A percentile compares a stretch with the other conserved stretches of the same genome.
Evolutionary conservation across 352 stramenopile genomes (phyloP).

Genomic region (Globisporangium uncinulatum): DNA sequence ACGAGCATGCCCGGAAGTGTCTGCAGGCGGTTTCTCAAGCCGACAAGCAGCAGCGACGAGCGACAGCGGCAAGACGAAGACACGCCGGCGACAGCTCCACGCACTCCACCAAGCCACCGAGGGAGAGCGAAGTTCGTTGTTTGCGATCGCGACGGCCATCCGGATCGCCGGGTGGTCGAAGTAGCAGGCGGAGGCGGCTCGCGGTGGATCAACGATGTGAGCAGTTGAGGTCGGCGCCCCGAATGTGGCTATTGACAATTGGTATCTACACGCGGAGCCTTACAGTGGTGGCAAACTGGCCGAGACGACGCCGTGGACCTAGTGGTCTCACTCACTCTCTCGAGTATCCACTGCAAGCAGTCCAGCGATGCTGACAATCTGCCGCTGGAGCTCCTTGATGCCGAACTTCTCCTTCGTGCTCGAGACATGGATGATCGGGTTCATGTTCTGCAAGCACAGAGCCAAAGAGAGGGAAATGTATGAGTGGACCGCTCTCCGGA

Average conservation of each 20-base stretch:
- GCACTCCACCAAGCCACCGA: conserved; percentile 4
- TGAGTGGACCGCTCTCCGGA: background rate
- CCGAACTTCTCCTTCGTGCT: conserved; percentile 77
- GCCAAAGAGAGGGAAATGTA: background rate
- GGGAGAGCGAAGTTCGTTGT: background rate
- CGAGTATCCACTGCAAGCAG: conserved; percentile 18
- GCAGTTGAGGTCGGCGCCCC: background rate
- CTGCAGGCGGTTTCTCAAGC: background rate
- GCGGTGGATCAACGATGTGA: conserved; percentile 3
- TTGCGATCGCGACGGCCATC: too few species aligned
- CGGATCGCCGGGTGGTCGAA: too few species aligned
- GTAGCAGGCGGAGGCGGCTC: too few species aligned
- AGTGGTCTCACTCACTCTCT: too few species aligned
- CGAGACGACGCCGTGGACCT: too few species aligned
- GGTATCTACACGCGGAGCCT: too few species aligned
- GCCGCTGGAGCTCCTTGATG: conserved; percentile 68
- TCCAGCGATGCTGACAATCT: conserved; percentile 61
- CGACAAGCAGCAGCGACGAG: background rate
- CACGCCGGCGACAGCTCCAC: background rate
- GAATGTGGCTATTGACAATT: too few species aligned
- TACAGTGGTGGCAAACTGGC: background rate
- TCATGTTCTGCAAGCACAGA: conserved; percentile 54
- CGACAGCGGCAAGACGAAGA: background rate
- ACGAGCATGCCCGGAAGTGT: conserved; percentile 12
- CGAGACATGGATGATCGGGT: conserved; percentile 72